Conservation (phyloP, 2,329 filamentous ascomycete species). For the Apiospora pterosperma region DNA sequence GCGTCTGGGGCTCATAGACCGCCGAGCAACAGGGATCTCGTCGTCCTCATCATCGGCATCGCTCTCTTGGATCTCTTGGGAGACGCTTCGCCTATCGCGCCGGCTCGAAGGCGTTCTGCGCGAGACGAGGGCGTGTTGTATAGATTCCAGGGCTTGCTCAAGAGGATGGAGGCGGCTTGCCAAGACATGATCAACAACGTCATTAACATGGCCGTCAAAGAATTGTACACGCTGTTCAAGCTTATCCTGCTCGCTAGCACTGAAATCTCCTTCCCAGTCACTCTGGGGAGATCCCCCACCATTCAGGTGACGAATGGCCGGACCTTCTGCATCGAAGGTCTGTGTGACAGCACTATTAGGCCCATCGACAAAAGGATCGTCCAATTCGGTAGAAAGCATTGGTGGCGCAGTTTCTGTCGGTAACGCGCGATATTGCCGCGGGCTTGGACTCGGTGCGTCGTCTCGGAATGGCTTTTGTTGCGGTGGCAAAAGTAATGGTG, state of each 20-base stretch:
- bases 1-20: conserved; percentile 72
- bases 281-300: conserved; percentile 66
- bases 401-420: conserved; percentile 44
- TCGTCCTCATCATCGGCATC: conserved; percentile 96
- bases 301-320: conserved; percentile 58
- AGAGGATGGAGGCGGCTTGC: conserved; percentile 76
- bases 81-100: conserved; percentile 62
- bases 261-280: conserved; percentile 89
- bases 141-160: conserved; percentile 72
- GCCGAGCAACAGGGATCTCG: conserved; percentile 54
- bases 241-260: conserved; percentile 79
- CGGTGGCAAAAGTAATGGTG: conserved; percentile 51
- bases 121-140: conserved; percentile 63
- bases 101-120: conserved; percentile 53
- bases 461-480: conserved; percentile 51
- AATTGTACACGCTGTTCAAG: conserved; percentile 78
- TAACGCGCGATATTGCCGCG: conserved; percentile 49
- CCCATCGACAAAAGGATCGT: conserved; percentile 60
- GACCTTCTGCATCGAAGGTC: conserved; percentile 43
- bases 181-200: conserved; percentile 75
- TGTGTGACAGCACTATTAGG: conserved; percentile 39
- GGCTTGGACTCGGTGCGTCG: conserved; percentile 71
- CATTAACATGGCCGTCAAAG: conserved; percentile 88
- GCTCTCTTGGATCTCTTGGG: conserved; percentile 71
- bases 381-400: conserved; percentile 52